phyloP scores from a whole-genome alignment of 305 asterid species.

The Lippia alba region DNA sequence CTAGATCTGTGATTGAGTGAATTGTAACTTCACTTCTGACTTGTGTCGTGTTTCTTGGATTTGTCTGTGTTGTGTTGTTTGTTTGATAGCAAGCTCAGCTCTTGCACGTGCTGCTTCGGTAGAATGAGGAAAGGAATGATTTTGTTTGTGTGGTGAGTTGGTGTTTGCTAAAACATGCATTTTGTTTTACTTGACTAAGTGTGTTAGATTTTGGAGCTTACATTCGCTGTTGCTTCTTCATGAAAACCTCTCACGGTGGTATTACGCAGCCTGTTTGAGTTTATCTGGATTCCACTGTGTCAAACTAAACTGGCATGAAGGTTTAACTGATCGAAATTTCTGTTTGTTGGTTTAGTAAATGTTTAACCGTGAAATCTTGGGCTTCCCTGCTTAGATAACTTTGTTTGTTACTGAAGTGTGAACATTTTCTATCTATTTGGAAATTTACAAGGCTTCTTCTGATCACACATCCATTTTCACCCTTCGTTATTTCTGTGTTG shows the following conservation, averaged over 20 bases:
- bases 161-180: constrained; percentile 26
- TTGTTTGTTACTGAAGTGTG: constrained; percentile 5
- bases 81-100: constrained; percentile 19
- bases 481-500: not conserved
- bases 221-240: constrained; percentile 25
- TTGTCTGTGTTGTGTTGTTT: constrained; percentile 17
- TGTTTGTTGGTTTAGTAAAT: constrained; percentile 15
- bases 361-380: not conserved
- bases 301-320: constrained; percentile 18
- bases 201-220: constrained; percentile 24
- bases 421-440: constrained; percentile 10
- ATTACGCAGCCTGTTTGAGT: constrained; percentile 26
- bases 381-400: constrained; percentile 21
- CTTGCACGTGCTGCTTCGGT: constrained; percentile 15
- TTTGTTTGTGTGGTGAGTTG: constrained; percentile 18
- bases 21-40: constrained; percentile 40
- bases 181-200: constrained; percentile 31
- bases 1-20: constrained; percentile 47
- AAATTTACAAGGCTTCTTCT: constrained; percentile 3
- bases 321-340: constrained; percentile 1
- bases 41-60: constrained; percentile 30
- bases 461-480: constrained; percentile 7
- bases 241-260: constrained; percentile 11
- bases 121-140: not conserved
- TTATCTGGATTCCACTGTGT: constrained; percentile 32